Percentiles rank a stretch among this genome's conserved stretches.
These are phyloP conservation scores for Penicillium ucsense DNA, from an alignment of 495 filamentous ascomycete genomes.

Conservation along the genomic window DNA sequence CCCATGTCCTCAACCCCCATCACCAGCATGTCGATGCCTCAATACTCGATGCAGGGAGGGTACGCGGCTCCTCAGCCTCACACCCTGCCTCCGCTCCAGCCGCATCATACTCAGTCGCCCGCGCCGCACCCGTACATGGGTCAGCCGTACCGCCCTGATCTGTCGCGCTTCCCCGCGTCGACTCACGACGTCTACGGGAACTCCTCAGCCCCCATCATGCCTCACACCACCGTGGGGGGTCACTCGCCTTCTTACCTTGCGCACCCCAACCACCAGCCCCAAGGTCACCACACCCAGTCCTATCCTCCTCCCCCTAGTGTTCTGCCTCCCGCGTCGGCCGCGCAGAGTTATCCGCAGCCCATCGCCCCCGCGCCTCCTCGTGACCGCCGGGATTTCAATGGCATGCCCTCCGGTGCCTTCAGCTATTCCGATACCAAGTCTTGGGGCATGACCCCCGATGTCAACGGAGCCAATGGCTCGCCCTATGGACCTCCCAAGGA, in stretches of 20 bases:
- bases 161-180: slow-evolving; percentile 51
- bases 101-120: slow-evolving; percentile 43
- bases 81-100: slow-evolving; percentile 63
- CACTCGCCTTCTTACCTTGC: slow-evolving; percentile 43
- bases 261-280: slow-evolving; percentile 41
- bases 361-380: slow-evolving; percentile 61
- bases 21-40: slow-evolving; percentile 41
- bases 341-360: slow-evolving; percentile 59
- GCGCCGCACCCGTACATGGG: slow-evolving; percentile 48
- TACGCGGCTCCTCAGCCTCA: slow-evolving; percentile 50
- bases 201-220: slow-evolving; percentile 35
- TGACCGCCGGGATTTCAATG: slow-evolving; percentile 43
- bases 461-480: slow-evolving; percentile 32
- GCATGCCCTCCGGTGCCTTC: slow-evolving; percentile 55
- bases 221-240: slow-evolving; percentile 50
- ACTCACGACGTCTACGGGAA: slow-evolving; percentile 51
- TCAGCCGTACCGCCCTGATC: slow-evolving; percentile 50
- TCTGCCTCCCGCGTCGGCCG: slow-evolving; percentile 54
- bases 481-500: slow-evolving; percentile 35
- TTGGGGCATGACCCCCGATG: slow-evolving; percentile 31
- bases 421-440: slow-evolving; percentile 39
- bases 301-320: slow-evolving; percentile 55
- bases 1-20: slow-evolving; percentile 34
- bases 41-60: slow-evolving; percentile 48
- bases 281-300: slow-evolving; percentile 45